These are phyloP conservation scores for Platismatia glauca DNA, from an alignment of 495 filamentous ascomycete species.

Conservation along the genomic window DNA sequence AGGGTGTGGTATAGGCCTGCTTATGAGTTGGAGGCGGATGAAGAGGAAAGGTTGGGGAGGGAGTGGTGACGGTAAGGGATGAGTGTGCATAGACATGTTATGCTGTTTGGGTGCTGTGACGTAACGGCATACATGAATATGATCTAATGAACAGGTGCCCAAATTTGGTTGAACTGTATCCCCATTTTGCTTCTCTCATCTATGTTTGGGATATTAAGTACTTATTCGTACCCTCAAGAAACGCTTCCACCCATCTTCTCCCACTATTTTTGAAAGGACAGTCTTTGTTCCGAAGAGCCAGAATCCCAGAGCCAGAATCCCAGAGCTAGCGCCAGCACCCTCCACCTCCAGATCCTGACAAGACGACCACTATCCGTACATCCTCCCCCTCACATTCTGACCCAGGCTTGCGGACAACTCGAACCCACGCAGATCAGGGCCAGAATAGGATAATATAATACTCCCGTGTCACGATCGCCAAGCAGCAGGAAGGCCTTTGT, in stretches of 20 bases:
- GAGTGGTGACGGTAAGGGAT: conserved; percentile 36
- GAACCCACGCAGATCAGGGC: neutral
- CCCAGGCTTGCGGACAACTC: neutral
- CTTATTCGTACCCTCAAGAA: neutral
- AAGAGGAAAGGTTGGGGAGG: conserved; percentile 77
- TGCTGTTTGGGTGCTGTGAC: neutral
- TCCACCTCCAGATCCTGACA: neutral
- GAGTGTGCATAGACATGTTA: neutral
- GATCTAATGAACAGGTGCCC: neutral
- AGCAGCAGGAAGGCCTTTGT: neutral
- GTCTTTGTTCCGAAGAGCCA: no score
- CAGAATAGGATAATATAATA: neutral
- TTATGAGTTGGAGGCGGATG: conserved; percentile 75
- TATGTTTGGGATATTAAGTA: neutral
- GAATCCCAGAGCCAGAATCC: neutral
- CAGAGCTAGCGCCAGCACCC: neutral
- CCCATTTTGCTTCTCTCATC: neutral
- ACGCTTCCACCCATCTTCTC: neutral
- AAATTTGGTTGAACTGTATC: neutral
- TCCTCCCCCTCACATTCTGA: neutral
- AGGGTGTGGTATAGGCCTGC: conserved; percentile 60
- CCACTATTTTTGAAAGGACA: conserved; percentile 1
- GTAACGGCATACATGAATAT: neutral
- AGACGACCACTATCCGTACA: neutral
- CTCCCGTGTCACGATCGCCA: neutral